phyloP scores from a whole-genome alignment of 2,329 filamentous ascomycete genomes.

The Lecanicillium sp. region DNA sequence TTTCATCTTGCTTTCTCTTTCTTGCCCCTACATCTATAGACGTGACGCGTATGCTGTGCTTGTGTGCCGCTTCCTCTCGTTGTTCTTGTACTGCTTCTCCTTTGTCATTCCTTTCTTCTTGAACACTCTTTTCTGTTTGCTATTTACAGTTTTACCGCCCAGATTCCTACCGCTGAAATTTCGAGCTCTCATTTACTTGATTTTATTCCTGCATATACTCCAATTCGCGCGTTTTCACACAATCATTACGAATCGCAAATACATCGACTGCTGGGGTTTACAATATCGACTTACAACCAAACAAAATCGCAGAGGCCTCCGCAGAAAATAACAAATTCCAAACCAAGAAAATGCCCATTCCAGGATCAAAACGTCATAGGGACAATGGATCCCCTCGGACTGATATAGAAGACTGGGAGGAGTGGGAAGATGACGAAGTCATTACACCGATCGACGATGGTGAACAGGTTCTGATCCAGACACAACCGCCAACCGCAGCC shows the following conservation, averaged over 20 bases:
- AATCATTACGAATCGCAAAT: too few relatives aligned
- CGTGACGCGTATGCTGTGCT: not conserved
- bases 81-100: not conserved
- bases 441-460: constrained; percentile 30
- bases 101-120: not conserved
- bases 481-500: not conserved
- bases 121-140: too few relatives aligned
- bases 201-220: too few relatives aligned
- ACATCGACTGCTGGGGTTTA: too few relatives aligned
- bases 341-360: not conserved
- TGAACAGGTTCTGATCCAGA: constrained; percentile 24
- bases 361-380: constrained; percentile 7
- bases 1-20: not conserved
- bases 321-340: too few relatives aligned
- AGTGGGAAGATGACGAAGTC: constrained; percentile 43
- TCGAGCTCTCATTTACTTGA: too few relatives aligned
- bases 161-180: too few relatives aligned
- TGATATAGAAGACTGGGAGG: constrained; percentile 40
- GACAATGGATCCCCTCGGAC: constrained; percentile 9
- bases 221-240: too few relatives aligned
- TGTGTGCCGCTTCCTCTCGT: not conserved
- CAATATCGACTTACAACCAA: too few relatives aligned
- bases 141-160: too few relatives aligned
- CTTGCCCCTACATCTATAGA: not conserved
- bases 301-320: too few relatives aligned